Evolutionary conservation across 2,329 filamentous ascomycete species (phyloP), one percentile per base, ranked within the genome.

Genomic region (Xylariaceae sp.): DNA sequence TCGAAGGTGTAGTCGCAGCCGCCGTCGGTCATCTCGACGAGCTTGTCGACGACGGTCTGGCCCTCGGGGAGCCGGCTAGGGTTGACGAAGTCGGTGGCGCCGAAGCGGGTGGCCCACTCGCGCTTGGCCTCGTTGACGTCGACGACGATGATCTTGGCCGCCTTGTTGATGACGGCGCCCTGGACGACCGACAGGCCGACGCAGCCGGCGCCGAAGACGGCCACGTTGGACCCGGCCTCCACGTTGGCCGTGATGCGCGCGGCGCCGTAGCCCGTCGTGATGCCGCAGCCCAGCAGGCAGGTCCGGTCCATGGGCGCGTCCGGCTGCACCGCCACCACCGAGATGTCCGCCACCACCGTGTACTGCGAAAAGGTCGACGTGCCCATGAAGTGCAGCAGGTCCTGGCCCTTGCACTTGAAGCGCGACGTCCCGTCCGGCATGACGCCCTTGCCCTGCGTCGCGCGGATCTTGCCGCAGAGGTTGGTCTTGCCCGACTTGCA

Each of bases 401-500:
- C 84, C 68, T 95, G 82, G 63, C 92, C 92, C 64, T 90, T 92
- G 74, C 82, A 88, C 65, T 77, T 86, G 79, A 96, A 95, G 53
- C 92, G 84, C 37, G 83, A 83, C 47, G 90, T 96, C 53, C 90
- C 90, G 62, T 98, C 92, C 37, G 92, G 92, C 89, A 98, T 94
- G 50, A 95, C 77, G 56, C 92, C 92, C 64, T 80, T 83, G 53
- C 92, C 92, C 68, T 98, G 92, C 28, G 92, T 96, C 29, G 87
- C 86, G 53, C 92, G 83, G 64, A 98, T 98, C 78, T 96, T 96
- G 62, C 92, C 92, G 68, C 90, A 96, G 38, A 96, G 83, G 68
- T 96, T 94, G 55, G 90, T 96, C 80, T 98, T 98, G 68, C 90
- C 92, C 26, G 90, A 96, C 65, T 87, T 92, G 82, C 92, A 98